phyloP scores from a whole-genome alignment of 768 basidiomycete genomes.

The Gloeopeniophorella convolvens region DNA sequence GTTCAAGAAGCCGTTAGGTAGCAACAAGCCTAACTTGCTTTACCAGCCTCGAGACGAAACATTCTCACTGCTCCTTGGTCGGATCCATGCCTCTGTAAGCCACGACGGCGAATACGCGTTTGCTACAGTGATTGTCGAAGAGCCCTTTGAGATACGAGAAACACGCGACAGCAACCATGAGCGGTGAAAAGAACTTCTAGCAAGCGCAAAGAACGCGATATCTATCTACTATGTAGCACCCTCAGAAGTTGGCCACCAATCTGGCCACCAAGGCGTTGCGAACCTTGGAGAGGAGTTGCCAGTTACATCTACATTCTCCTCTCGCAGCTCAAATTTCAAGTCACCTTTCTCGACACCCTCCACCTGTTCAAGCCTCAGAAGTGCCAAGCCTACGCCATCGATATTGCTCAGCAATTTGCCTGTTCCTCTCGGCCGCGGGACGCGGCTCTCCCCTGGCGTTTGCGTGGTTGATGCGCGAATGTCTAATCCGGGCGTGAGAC shows the following conservation, averaged over 20 bases:
- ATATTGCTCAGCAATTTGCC: slow-evolving; percentile 67
- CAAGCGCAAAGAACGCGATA: neutral
- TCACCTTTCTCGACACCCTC: slow-evolving; percentile 46
- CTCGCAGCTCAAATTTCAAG: slow-evolving; percentile 33
- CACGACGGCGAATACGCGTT: slow-evolving; percentile 79
- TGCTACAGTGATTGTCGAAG: slow-evolving; percentile 59
- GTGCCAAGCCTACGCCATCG: slow-evolving; percentile 61
- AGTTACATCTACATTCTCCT: slow-evolving; percentile 19
- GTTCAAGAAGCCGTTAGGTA: slow-evolving; percentile 21
- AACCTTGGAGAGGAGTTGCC: slow-evolving; percentile 30
- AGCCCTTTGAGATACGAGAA: neutral
- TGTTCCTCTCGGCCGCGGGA: slow-evolving; percentile 58
- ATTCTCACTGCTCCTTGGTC: slow-evolving; percentile 25
- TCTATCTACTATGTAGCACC: neutral
- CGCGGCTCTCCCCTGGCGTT: slow-evolving; percentile 26
- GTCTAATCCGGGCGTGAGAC: slow-evolving; percentile 21
- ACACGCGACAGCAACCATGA: neutral
- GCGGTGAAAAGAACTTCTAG: neutral
- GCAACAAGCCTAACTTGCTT: slow-evolving; percentile 39
- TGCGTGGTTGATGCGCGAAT: slow-evolving; percentile 27
- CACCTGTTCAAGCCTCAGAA: slow-evolving; percentile 75
- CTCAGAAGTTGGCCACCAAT: slow-evolving; percentile 57
- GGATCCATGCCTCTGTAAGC: slow-evolving; percentile 65
- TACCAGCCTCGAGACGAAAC: slow-evolving; percentile 21
- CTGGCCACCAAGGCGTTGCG: slow-evolving; percentile 40